phyloP scores from a whole-genome alignment of 208 protist genomes.

The Endotrypanum monterogeii region DNA sequence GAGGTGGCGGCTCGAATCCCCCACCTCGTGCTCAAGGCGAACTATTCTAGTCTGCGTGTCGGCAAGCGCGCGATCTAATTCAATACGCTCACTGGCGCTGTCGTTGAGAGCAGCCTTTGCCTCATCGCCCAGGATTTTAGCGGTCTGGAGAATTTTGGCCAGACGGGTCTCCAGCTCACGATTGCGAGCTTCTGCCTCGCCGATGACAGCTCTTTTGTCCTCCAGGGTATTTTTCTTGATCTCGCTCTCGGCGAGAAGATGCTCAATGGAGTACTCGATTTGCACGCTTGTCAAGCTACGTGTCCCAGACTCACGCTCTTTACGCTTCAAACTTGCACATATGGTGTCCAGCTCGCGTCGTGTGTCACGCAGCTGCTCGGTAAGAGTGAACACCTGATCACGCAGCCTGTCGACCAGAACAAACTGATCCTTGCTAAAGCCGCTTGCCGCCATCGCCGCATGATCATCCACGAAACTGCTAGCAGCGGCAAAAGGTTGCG shows the following conservation, averaged over 20 bases:
- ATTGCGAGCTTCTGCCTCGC: slow-evolving; percentile 55
- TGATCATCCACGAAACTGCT: background rate
- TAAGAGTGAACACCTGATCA: slow-evolving; percentile 68
- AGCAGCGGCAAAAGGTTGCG: slow-evolving; percentile 11
- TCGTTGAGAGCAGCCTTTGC: slow-evolving; percentile 41
- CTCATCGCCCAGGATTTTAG: slow-evolving; percentile 51
- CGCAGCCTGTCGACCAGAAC: slow-evolving; percentile 61
- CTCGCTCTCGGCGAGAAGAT: slow-evolving; percentile 54
- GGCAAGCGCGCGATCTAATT: slow-evolving; percentile 59
- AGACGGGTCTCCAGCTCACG: slow-evolving; percentile 46
- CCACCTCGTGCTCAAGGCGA: slow-evolving; percentile 49
- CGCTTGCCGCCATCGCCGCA: slow-evolving; percentile 10
- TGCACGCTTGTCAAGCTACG: slow-evolving; percentile 57
- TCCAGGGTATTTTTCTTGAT: slow-evolving; percentile 38
- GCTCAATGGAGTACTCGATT: slow-evolving; percentile 68
- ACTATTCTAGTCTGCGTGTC: slow-evolving; percentile 47
- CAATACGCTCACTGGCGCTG: slow-evolving; percentile 52
- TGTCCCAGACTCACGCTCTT: slow-evolving; percentile 36
- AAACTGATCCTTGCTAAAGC: slow-evolving; percentile 72
- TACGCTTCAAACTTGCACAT: slow-evolving; percentile 41
- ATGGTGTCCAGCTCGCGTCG: slow-evolving; percentile 56
- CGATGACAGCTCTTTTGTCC: slow-evolving; percentile 44
- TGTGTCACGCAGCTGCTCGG: slow-evolving; percentile 63
- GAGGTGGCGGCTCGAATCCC: slow-evolving; percentile 55
- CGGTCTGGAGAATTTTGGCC: slow-evolving; percentile 48